Evolutionary conservation across 805 yeast genomes (phyloP).

Genomic region (Saccharomycopsis fodiens): DNA sequence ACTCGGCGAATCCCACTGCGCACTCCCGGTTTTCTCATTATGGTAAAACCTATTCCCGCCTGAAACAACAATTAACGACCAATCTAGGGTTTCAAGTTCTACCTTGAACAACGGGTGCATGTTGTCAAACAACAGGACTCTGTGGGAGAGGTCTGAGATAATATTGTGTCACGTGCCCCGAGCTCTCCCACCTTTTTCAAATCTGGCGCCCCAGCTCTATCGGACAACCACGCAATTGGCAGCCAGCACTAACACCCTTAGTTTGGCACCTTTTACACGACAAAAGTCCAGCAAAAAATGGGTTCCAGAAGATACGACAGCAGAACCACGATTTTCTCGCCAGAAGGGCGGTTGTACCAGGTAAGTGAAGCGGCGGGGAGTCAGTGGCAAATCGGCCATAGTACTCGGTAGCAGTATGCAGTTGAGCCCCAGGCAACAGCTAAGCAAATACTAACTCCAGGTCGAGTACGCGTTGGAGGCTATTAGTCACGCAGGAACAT

Average conservation of each 20-base stretch:
- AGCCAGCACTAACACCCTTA: too few relatives aligned
- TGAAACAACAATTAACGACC: conserved; percentile 36
- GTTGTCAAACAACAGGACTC: not conserved
- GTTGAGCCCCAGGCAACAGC: not conserved
- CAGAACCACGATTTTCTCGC: conserved; percentile 97
- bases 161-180: not conserved
- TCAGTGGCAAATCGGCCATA: not conserved
- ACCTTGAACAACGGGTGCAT: conserved; percentile 15
- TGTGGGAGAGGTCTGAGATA: too few relatives aligned
- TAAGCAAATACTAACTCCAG: conserved; percentile 24
- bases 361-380: conserved; percentile 30
- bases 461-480: conserved; percentile 97
- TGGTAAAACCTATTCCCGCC: conserved; percentile 37
- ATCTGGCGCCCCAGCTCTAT: too few relatives aligned
- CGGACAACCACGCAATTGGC: too few relatives aligned
- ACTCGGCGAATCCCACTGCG: conserved; percentile 30
- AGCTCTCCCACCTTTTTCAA: not conserved
- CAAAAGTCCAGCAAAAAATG: too few relatives aligned
- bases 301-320: conserved; percentile 98
- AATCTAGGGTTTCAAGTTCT: conserved; percentile 23
- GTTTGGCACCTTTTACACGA: too few relatives aligned
- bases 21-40: conserved; percentile 25
- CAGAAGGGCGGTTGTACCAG: conserved; percentile 96
- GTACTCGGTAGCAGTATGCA: not conserved
- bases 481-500: conserved; percentile 93